Base-by-base conservation (phyloP, 176 grass and related monocot species). In the Aegilops umbellulata region DNA sequence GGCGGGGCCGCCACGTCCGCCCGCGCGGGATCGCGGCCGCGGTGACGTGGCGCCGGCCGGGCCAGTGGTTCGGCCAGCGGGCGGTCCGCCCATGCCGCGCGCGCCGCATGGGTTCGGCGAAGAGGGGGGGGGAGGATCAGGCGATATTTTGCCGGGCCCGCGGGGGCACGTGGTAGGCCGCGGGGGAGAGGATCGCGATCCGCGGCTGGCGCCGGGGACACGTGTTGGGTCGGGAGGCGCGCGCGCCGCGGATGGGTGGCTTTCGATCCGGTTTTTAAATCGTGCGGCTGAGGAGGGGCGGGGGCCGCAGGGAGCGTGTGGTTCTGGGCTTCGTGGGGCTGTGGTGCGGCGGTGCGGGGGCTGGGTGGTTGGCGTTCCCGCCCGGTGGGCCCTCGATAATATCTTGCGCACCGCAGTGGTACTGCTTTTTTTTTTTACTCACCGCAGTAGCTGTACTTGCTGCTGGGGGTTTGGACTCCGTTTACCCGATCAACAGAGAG, bases 1-100 rank as follows among this genome's bases (percentile, higher is more conserved):
- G 90, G 86, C 69, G 70, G 61, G 89, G 19, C 31, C 82, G 80
- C 91, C 87, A 93, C 91, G 87, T 1, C 49, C 34, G 86, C 80
- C 72, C 51, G 12, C 27, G 24, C 5, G 15, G 60, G 32, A 63
- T 49, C 14, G 63, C 19, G 88, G 22, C 34, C 22, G 8, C 4
- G 51, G 4, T 84, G 80, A 92, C 84, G 85, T 85, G 90, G 90
- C 77, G 23, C 5, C 17, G 16, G n/a, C 81, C 5, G 22, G 81
- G 76, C 83, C 69, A 84, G 69, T 85, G 62, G 85, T 84, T 62
- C 75, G 60, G 0, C 53, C 19, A 58, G 53, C 53, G 81, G 81
- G 84, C 84, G 72, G 82, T 71, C 6, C 2, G 27, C 29, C 39
- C 69, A 69, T 20, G 35, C 46, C 19, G 38, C 72, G 65, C 8